These are phyloP conservation scores for Neofusicoccum kwambonambiense DNA, from an alignment of 2,329 filamentous ascomycete genomes.

Conservation along the genomic window DNA sequence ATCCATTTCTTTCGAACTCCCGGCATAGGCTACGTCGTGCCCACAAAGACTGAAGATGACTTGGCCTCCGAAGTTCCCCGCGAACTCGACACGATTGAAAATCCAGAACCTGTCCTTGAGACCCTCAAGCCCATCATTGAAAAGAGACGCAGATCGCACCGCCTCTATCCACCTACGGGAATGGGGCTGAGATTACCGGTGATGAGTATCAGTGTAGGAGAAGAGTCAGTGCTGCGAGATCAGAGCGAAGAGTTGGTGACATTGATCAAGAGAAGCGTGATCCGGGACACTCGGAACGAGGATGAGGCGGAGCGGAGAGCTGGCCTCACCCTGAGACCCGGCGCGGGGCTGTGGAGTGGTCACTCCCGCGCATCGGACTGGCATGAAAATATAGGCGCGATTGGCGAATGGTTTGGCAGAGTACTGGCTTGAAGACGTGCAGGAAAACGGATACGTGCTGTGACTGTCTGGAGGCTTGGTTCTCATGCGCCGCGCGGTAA, in stretches of 20 bases:
- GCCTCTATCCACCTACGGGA: slow-evolving; percentile 43
- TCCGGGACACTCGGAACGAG: not conserved
- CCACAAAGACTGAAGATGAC: slow-evolving; percentile 29
- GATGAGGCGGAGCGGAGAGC: not conserved
- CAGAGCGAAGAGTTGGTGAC: slow-evolving; percentile 44
- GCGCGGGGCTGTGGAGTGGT: slow-evolving; percentile 14
- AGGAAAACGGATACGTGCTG: not conserved
- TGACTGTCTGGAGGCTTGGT: not conserved
- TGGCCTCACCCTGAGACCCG: not conserved
- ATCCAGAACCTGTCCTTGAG: slow-evolving; percentile 26
- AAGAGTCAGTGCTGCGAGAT: slow-evolving; percentile 37
- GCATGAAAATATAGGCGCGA: not conserved
- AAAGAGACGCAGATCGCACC: slow-evolving; percentile 23
- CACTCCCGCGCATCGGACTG: not conserved
- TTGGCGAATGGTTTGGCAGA: slow-evolving; percentile 15
- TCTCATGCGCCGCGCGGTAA: not conserved
- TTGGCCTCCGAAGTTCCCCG: slow-evolving; percentile 24
- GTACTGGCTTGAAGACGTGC: not conserved
- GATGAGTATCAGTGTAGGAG: slow-evolving; percentile 42
- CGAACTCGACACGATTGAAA: not conserved
- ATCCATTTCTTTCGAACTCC: slow-evolving; percentile 48
- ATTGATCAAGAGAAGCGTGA: slow-evolving; percentile 36
- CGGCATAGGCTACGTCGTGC: slow-evolving; percentile 23
- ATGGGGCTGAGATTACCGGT: slow-evolving; percentile 40
- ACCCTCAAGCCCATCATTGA: slow-evolving; percentile 30